These are phyloP conservation scores for Penicillium sp. DNA, from an alignment of 2,329 filamentous ascomycete species.

Conservation along the genomic window DNA sequence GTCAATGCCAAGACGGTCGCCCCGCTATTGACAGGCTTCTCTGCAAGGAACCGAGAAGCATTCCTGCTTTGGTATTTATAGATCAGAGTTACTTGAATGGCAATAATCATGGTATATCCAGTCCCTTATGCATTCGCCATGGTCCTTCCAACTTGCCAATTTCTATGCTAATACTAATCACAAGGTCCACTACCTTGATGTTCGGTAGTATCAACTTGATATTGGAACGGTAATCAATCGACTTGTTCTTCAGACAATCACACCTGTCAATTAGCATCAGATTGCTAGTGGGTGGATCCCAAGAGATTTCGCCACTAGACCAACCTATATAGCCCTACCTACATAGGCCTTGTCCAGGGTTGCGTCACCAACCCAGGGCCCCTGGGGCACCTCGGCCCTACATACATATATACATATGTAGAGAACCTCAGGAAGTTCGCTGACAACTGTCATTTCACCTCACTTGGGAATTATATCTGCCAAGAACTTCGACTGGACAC, in stretches of 20 bases:
- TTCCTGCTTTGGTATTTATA: background rate
- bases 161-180: background rate
- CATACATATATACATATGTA: too few species aligned
- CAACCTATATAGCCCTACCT: background rate
- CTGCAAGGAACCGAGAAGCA: constrained; percentile 3
- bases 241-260: background rate
- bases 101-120: background rate
- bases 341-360: too few species aligned
- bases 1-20: background rate
- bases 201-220: background rate
- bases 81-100: background rate
- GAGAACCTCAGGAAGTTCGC: too few species aligned
- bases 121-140: background rate
- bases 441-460: too few species aligned
- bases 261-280: too few species aligned
- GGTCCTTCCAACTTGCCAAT: background rate
- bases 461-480: too few species aligned
- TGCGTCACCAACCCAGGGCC: too few species aligned
- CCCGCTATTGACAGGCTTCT: background rate
- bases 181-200: background rate
- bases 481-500: too few species aligned
- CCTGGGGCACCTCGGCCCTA: too few species aligned
- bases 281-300: too few species aligned
- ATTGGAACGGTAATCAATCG: too few species aligned
- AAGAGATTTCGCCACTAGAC: background rate